Evolutionary conservation across 177 flowering plant species (phyloP), one percentile per base, ranked within the genome.

Genomic region (Tripterygium wilfordii): DNA sequence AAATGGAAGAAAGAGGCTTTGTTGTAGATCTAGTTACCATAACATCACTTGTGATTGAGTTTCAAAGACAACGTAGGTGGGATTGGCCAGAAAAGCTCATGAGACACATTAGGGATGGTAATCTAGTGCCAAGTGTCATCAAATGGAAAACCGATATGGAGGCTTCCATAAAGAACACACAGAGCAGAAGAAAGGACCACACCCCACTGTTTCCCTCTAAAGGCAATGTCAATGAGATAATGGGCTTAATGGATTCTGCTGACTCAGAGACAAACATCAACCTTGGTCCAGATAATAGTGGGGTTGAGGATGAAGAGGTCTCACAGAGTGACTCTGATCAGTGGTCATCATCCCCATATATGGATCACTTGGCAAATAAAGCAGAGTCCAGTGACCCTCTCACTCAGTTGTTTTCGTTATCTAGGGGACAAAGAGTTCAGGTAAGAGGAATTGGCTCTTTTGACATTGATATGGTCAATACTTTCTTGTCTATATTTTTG

Each of bases 381-480:
- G 49, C 48, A 8, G 57, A 62, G 32, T 49, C 68, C 29, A 24
- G 19, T 6, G 41, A 37, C 27, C 35, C 16, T 24, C 49, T 65
- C 44, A 38, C 32, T 39, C 52, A 35, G 29, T 36, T 39, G 19
- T 81, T 88, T 57, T 64, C 84, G 3, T 50, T 78, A 20, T 38
- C 57, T 0, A 70, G 64, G 51, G 86, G 83, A 19, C 67, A 43
- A 39, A 54, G 96, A 33, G 79, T 92, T 54, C 70, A 63, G 48
- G 76, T 36, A 12, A 68, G 70, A 49, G 85, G 83, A n/a, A 27
- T 40, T 2, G 63, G 36, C 32, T 70, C 95, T 12, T 87, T 94
- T 45, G 85, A 89, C 54, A 70, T 79, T 24, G 90, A 89, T 62
- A 89, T 94, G 99, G 82, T 85, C 16, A 89, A 89, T 49, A 94